Percentiles rank a stretch among this genome's conserved stretches.
Conservation (phyloP, 768 basidiomycete species). For the Auricularia sp. region DNA sequence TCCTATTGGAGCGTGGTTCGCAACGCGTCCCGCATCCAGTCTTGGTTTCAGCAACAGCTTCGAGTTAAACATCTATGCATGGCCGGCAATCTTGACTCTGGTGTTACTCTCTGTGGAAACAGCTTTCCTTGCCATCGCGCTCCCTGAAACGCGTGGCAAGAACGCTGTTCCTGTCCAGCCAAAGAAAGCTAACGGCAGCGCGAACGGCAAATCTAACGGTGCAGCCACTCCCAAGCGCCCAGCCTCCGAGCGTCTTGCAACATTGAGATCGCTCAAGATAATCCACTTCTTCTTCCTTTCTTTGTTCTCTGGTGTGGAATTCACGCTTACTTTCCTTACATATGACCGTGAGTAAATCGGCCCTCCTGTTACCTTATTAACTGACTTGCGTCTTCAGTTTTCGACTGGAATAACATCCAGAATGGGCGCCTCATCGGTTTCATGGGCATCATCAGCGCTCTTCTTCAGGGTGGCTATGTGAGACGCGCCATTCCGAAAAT, state of each 20-base stretch:
- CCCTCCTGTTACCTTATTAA: background rate
- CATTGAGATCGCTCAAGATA: conserved; percentile 50
- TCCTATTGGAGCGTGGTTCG: conserved; percentile 92
- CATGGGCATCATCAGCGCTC: conserved; percentile 83
- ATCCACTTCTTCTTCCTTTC: conserved; percentile 82
- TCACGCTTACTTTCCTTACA: conserved; percentile 91
- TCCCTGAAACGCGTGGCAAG: conserved; percentile 80
- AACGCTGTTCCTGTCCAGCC: conserved; percentile 12
- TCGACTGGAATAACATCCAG: conserved; percentile 83
- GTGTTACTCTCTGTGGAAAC: conserved; percentile 74
- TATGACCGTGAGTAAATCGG: conserved; percentile 57
- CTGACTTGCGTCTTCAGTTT: conserved; percentile 37
- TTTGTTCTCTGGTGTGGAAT: conserved; percentile 85
- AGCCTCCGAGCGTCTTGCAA: conserved; percentile 32
- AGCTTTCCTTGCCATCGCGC: conserved; percentile 54
- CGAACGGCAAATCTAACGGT: background rate
- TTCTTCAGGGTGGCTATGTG: conserved; percentile 91
- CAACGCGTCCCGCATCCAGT: conserved; percentile 66
- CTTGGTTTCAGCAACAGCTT: conserved; percentile 37
- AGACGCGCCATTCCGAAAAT: conserved; percentile 65
- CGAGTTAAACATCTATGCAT: conserved; percentile 81
- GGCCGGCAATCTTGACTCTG: conserved; percentile 79
- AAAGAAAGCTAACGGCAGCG: conserved; percentile 12
- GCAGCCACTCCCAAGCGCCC: conserved; percentile 26
- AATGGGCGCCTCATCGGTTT: conserved; percentile 78